phyloP scores from a whole-genome alignment of 768 basidiomycete genomes.

The Solioccasus polychromus region DNA sequence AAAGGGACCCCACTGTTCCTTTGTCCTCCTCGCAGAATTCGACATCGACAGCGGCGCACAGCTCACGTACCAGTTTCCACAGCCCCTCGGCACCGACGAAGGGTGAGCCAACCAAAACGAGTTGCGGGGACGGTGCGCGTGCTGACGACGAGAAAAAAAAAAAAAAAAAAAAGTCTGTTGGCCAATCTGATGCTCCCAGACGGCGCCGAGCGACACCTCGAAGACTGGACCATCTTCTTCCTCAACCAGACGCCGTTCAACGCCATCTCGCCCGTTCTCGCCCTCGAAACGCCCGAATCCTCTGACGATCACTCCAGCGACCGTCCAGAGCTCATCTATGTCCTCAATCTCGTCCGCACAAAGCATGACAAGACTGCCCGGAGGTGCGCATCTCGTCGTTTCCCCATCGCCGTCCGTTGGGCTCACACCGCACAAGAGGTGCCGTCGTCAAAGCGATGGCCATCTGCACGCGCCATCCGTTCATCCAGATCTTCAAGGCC shows the following conservation, averaged over 20 bases:
- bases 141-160: too few species aligned
- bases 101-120: constrained; percentile 52
- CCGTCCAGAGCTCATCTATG: constrained; percentile 68
- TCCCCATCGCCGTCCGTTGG: too few species aligned
- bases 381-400: too few species aligned
- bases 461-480: constrained; percentile 89
- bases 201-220: constrained; percentile 90
- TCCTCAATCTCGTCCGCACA: constrained; percentile 87
- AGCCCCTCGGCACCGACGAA: constrained; percentile 91
- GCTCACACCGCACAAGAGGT: too few species aligned
- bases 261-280: constrained; percentile 78
- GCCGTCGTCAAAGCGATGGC: constrained; percentile 94
- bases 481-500: constrained; percentile 95
- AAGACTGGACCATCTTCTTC: constrained; percentile 99
- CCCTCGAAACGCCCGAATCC: constrained; percentile 53
- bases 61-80: constrained; percentile 94
- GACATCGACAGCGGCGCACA: constrained; percentile 94
- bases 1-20: constrained; percentile 79
- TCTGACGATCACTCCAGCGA: constrained; percentile 26
- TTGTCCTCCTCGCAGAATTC: constrained; percentile 97
- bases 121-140: too few species aligned
- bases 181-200: constrained; percentile 99
- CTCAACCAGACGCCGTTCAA: constrained; percentile 92
- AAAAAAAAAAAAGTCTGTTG: constrained; percentile 57
- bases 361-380: constrained; percentile 84